phyloP scores from a whole-genome alignment of 768 basidiomycete species.

The Pilatotrama ljubarskyi region DNA sequence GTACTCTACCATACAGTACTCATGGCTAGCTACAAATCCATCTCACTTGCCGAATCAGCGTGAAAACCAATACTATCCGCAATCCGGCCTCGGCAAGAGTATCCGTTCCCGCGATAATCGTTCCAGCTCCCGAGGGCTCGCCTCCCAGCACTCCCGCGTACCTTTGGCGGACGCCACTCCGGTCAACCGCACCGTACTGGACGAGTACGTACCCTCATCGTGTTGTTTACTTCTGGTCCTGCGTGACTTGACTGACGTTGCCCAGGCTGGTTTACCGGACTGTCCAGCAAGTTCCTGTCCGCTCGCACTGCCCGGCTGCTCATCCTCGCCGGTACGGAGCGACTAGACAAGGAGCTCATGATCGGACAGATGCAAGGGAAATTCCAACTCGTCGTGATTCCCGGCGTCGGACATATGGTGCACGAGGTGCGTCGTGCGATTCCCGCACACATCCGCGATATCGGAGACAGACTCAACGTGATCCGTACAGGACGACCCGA shows the following conservation, averaged over 20 bases:
- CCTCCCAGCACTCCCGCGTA: slow-evolving; percentile 45
- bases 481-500: slow-evolving; percentile 78
- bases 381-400: slow-evolving; percentile 89
- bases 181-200: slow-evolving; percentile 90
- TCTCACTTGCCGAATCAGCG: slow-evolving; percentile 41
- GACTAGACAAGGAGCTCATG: slow-evolving; percentile 91
- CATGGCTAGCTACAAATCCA: not conserved
- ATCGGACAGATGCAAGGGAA: slow-evolving; percentile 85
- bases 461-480: not conserved
- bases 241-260: not conserved
- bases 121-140: slow-evolving; percentile 39
- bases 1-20: slow-evolving; percentile 32
- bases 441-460: not conserved
- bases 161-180: slow-evolving; percentile 83
- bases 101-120: slow-evolving; percentile 81
- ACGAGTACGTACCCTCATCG: slow-evolving; percentile 51
- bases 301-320: slow-evolving; percentile 82
- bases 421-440: slow-evolving; percentile 68
- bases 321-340: slow-evolving; percentile 89
- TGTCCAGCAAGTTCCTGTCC: slow-evolving; percentile 78
- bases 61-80: slow-evolving; percentile 79
- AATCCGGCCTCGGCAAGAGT: slow-evolving; percentile 82
- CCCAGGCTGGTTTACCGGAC: slow-evolving; percentile 86
- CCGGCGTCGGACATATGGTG: slow-evolving; percentile 88
- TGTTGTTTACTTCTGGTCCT: not conserved